phyloP scores from a whole-genome alignment of 2,329 filamentous ascomycete species.

The Fusarium sp. region DNA sequence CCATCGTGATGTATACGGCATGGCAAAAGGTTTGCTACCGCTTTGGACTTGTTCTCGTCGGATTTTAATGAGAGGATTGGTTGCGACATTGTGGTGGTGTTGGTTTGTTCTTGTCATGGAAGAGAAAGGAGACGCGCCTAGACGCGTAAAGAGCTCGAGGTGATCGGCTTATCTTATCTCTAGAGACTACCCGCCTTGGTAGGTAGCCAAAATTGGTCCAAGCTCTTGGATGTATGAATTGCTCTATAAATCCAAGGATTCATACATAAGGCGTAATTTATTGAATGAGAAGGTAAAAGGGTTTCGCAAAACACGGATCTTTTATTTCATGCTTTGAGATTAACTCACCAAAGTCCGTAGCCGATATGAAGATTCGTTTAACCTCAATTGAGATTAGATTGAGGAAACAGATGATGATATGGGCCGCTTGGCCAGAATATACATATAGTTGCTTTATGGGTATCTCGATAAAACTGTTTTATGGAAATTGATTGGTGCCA shows the following conservation, averaged over 20 bases:
- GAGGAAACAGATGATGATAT: neutral
- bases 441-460: conserved; percentile 25
- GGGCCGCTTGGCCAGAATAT: neutral
- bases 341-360: too few species aligned
- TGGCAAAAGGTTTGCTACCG: conserved; percentile 78
- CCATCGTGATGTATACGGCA: conserved; percentile 85
- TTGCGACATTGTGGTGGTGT: conserved; percentile 51
- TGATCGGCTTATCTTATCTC: conserved; percentile 27
- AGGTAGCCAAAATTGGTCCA: too few species aligned
- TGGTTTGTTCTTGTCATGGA: neutral
- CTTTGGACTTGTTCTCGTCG: conserved; percentile 46
- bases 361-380: too few species aligned
- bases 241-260: too few species aligned
- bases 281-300: too few species aligned
- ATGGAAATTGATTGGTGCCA: neutral
- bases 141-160: conserved; percentile 37
- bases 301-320: too few species aligned
- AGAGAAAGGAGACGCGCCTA: conserved; percentile 31
- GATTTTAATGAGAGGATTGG: conserved; percentile 56
- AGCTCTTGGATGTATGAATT: too few species aligned
- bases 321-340: too few species aligned
- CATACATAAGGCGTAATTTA: too few species aligned
- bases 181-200: too few species aligned
- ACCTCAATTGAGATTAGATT: too few species aligned
- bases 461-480: conserved; percentile 29